Percentiles rank a stretch among this genome's conserved stretches.
These are phyloP conservation scores for Novymonas esmeraldas DNA, from an alignment of 208 protist genomes.

Conservation along the genomic window DNA sequence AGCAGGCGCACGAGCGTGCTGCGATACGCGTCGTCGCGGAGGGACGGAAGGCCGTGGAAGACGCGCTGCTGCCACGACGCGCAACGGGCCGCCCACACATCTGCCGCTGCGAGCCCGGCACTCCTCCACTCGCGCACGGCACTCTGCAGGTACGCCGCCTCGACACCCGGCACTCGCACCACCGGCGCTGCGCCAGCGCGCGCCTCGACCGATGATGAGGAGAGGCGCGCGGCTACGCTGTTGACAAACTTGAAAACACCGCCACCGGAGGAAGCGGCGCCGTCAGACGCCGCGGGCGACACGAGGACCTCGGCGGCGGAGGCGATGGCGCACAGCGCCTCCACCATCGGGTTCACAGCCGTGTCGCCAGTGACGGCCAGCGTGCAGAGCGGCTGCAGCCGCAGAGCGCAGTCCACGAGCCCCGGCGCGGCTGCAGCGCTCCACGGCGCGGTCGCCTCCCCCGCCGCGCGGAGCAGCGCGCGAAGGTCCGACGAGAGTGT, in stretches of 20 bases:
- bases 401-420: conserved; percentile 21
- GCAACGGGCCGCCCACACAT: conserved; percentile 23
- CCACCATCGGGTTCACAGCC: conserved; percentile 5
- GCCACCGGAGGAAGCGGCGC: neutral
- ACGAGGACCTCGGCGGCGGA: conserved; percentile 36
- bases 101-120: conserved; percentile 5
- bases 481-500: conserved; percentile 11
- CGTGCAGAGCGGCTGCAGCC: conserved; percentile 20
- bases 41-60: conserved; percentile 30
- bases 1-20: conserved; percentile 42
- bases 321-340: conserved; percentile 32
- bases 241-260: conserved; percentile 37
- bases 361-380: neutral
- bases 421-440: conserved; percentile 1
- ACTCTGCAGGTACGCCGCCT: conserved; percentile 31
- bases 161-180: conserved; percentile 29
- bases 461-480: conserved; percentile 7
- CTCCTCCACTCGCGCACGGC: conserved; percentile 17
- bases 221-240: conserved; percentile 33
- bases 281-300: neutral
- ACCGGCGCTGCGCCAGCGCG: neutral
- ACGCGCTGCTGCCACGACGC: conserved; percentile 53
- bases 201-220: conserved; percentile 1
- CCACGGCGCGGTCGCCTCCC: conserved; percentile 8
- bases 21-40: conserved; percentile 37